Base-by-base conservation (phyloP, 2,329 filamentous ascomycete genomes). In the Fusarium sp. region DNA sequence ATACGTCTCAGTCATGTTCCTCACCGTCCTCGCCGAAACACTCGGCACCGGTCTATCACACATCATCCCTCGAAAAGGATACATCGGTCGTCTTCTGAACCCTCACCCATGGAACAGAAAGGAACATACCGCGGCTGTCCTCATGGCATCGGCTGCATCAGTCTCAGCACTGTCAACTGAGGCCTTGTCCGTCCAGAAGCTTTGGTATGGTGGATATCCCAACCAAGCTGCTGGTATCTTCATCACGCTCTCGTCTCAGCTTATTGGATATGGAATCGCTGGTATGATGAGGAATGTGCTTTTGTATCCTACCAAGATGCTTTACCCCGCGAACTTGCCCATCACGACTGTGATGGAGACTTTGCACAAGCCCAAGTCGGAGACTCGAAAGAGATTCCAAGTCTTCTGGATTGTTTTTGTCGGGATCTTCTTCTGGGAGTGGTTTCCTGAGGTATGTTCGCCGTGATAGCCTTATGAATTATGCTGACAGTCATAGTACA, bases 231-330 rank as follows among this genome's bases (percentile, higher is more conserved):
- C 79, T 1, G 79, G 79, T 11, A 80, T 86, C 51, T 82, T 86
- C 65, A 69, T 84, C 31, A 77, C 80, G 1, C 70, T 86, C 11
- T 84, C 84, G 0, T 84, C 84, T 4, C 84, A 85, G 49, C 75
- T 83, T 12, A 77, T 86, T 19, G 84, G 84, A 0, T 86, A 83
- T 42, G 84, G 84, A 30, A 74, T 86, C 43, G 81, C 82, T 7
- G 84, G 84, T 14, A 60, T 86, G 23, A 72, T 86, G 69, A 79
- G 85, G 14, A 77, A 79, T 21, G 77, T 82, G 6, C 71, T 85
- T 12, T 78, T 86, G 1, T 82, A 83, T 62, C 84, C 84, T 2
- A 84, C 82, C 18, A 82, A 82, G 59, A 84, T 86, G 76, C 16
- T 77, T 0, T 75, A 69, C 26, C 72, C 74, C 1, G 37, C 50